These are phyloP conservation scores for cucumber (Cucumis sativus) DNA, from an alignment of 306 rosid species.

Conservation along the genomic window DNA sequence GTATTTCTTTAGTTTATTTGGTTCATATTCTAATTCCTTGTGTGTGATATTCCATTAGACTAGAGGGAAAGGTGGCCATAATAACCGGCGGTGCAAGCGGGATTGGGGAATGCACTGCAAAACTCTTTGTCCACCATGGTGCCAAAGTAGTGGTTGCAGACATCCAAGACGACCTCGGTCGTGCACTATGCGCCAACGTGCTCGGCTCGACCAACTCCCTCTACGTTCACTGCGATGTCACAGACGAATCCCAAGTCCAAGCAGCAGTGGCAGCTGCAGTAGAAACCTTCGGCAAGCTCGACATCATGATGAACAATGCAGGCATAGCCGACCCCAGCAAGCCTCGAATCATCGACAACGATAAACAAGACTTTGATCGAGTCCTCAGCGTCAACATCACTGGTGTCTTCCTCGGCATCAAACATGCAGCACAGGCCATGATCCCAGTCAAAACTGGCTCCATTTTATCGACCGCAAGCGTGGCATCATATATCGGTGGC, in stretches of 20 bases:
- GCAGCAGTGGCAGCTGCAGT: conserved; percentile 28
- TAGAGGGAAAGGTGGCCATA: conserved; percentile 68
- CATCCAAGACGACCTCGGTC: conserved; percentile 62
- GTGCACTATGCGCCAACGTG: conserved; percentile 6
- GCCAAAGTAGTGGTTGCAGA: conserved; percentile 59
- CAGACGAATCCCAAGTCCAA: conserved; percentile 50
- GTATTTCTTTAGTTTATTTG: too few species aligned
- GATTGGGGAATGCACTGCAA: conserved; percentile 53
- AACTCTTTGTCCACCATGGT: conserved; percentile 44
- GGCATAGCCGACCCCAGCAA: conserved; percentile 42
- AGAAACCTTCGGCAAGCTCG: conserved; percentile 36
- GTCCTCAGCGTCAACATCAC: conserved; percentile 44
- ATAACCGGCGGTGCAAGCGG: conserved; percentile 88
- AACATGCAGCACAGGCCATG: conserved; percentile 66
- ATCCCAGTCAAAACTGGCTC: conserved; percentile 27
- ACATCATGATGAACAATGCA: conserved; percentile 78
- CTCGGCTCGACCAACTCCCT: conserved; percentile 22
- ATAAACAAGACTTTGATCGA: conserved; percentile 55
- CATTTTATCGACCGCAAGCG: conserved; percentile 50
- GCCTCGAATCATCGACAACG: conserved; percentile 37
- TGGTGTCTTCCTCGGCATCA: conserved; percentile 61
- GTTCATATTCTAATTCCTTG: neutral
- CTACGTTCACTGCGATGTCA: conserved; percentile 59
- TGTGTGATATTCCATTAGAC: conserved; percentile 15
- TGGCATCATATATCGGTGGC: conserved; percentile 50